These are phyloP conservation scores for Apiospora phragmitis DNA, from an alignment of 2,329 filamentous ascomycete genomes.

Conservation along the genomic window DNA sequence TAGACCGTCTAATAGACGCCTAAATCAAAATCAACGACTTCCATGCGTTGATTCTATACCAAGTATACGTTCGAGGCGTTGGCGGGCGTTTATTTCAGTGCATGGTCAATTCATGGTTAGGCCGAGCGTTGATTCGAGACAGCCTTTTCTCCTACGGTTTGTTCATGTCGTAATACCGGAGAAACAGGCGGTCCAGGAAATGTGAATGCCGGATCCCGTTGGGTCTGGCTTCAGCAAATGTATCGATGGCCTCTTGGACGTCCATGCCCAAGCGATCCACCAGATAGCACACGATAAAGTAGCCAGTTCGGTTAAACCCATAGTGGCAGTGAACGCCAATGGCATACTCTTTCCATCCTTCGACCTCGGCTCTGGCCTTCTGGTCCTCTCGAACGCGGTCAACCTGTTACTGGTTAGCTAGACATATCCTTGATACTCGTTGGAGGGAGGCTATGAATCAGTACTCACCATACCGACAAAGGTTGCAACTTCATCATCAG, in stretches of 20 bases:
- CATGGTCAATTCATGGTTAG: too few relatives aligned
- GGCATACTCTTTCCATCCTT: slow-evolving; percentile 45
- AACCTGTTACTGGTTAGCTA: slow-evolving; percentile 39
- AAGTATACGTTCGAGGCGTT: too few relatives aligned
- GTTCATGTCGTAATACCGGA: slow-evolving; percentile 62
- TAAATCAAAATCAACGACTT: too few relatives aligned
- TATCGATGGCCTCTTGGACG: slow-evolving; percentile 75
- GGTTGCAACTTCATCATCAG: slow-evolving; percentile 47
- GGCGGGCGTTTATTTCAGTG: too few relatives aligned
- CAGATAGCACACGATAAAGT: slow-evolving; percentile 88
- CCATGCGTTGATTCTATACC: too few relatives aligned
- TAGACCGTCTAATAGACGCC: too few relatives aligned
- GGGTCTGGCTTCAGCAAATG: slow-evolving; percentile 71
- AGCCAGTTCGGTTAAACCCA: slow-evolving; percentile 92
- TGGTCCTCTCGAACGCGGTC: slow-evolving; percentile 61
- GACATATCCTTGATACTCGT: not conserved
- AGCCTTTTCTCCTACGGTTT: too few relatives aligned
- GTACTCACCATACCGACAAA: slow-evolving; percentile 49
- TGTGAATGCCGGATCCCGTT: slow-evolving; percentile 88
- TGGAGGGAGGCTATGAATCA: not conserved
- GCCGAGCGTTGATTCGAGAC: too few relatives aligned
- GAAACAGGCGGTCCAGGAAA: slow-evolving; percentile 81
- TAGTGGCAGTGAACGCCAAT: slow-evolving; percentile 94
- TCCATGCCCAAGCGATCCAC: slow-evolving; percentile 74
- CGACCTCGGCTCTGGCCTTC: slow-evolving; percentile 42